phyloP scores from a whole-genome alignment of 2,329 filamentous ascomycete genomes.

The Nemania sp. region DNA sequence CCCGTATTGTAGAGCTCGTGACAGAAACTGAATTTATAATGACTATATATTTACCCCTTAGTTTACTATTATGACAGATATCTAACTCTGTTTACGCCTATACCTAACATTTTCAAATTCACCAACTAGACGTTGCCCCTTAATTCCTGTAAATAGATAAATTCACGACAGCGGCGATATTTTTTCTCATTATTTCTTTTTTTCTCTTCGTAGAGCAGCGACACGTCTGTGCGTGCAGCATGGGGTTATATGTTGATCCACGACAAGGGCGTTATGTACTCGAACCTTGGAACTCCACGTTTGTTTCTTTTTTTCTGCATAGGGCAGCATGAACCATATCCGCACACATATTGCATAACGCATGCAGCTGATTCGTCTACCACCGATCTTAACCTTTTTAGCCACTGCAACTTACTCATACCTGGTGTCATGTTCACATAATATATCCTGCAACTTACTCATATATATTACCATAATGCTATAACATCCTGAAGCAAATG shows the following conservation, averaged over 20 bases:
- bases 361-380: neutral
- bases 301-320: neutral
- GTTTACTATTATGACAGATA: too few species aligned
- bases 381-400: neutral
- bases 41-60: too few species aligned
- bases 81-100: too few species aligned
- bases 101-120: too few species aligned
- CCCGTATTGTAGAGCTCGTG: too few species aligned
- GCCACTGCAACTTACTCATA: neutral
- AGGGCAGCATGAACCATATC: neutral
- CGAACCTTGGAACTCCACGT: neutral
- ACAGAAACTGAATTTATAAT: too few species aligned
- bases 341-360: neutral
- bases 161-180: too few species aligned
- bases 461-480: too few species aligned
- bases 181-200: neutral
- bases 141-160: too few species aligned
- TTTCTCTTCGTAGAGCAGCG: neutral
- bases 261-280: too few species aligned
- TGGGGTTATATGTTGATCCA: neutral
- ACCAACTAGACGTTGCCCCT: too few species aligned
- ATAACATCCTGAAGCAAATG: neutral
- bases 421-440: neutral
- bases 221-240: neutral
- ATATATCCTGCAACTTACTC: slow-evolving; percentile 1